Percentiles rank a stretch among this genome's conserved stretches.
Conservation (phyloP, 768 basidiomycete species). For the Suillus luteus region DNA sequence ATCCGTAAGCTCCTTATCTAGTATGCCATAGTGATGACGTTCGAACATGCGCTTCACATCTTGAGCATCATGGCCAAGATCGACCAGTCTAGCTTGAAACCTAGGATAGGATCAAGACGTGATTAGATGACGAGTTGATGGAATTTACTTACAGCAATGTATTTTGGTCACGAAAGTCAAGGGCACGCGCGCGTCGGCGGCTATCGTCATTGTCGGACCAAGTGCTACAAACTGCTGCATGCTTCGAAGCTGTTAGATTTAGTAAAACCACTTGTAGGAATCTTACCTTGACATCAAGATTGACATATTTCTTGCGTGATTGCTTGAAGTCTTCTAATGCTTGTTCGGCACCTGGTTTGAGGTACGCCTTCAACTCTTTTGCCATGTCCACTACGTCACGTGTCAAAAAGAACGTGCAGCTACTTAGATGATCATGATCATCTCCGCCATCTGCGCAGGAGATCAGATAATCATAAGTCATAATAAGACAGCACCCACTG, state of each 20-base stretch:
- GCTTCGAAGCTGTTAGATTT: constrained; percentile 1
- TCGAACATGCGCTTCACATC: neutral
- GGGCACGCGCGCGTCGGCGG: neutral
- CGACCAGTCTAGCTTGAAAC: neutral
- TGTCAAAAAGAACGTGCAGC: constrained; percentile 37
- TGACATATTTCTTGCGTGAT: constrained; percentile 19
- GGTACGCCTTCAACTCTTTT: constrained; percentile 15
- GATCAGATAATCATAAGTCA: neutral
- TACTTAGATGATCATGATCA: constrained; percentile 17
- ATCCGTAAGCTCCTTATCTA: constrained; percentile 4
- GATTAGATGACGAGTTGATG: neutral
- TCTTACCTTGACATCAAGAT: neutral
- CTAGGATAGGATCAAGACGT: neutral
- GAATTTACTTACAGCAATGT: neutral
- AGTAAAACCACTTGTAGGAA: neutral
- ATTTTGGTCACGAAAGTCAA: neutral
- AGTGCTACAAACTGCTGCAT: neutral
- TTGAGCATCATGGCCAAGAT: neutral
- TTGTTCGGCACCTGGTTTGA: constrained; percentile 26
- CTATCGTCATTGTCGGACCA: neutral
- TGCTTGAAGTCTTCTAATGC: constrained; percentile 28
- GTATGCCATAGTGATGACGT: neutral
- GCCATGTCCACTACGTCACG: constrained; percentile 32
- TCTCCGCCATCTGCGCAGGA: constrained; percentile 30
- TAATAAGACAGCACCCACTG: constrained; percentile 21